Base-by-base conservation (phyloP, 2,329 filamentous ascomycete species). In the Colletotrichum magnum region DNA sequence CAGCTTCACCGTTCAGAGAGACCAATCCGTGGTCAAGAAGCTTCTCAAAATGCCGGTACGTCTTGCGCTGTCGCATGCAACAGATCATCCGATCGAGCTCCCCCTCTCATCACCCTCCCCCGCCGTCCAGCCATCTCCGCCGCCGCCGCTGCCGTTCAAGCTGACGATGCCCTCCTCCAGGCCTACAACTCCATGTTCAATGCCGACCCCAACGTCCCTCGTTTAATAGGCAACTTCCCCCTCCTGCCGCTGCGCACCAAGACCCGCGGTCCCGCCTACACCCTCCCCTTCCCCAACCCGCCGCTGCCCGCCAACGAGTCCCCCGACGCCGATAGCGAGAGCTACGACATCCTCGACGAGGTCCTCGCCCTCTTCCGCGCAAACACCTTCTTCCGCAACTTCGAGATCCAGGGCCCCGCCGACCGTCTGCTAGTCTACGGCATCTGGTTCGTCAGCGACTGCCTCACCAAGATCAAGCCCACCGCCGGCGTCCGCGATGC, bases 381-480 rank as follows among this genome's bases (percentile, higher is more conserved):
- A 76, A 98, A 99, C 86, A 98, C 95, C 70, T 95, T 99, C 83
- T 99, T 98, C 88, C 93, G 96, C 77, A 99, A 98, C 88, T 99
- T 99, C 77, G 96, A 98, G 87, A 97, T 98, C 85, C 95, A 97
- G 83, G 96, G 96, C 15, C 93, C 94, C 28, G 95, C 96, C 68
- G 96, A 99, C 83, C 89, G 96, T 48, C 90, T 98, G 77, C 88
- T 99, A 74, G 95, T 98, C 77, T 99, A 99, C 84, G 95, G 95
- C 72, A 99, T 98, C 80, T 88, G 97, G 79, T 98, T 95, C 82
- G 88, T 98, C 77, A 95, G 92, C 82, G 95, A 98, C 81, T 95
- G 94, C 76, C 84, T 99, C 79, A 86, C 87, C 76, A 97, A 96
- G 87, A 94, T 98, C 78, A 94, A 92, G 84, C 92, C 94, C 13